Percentiles rank a stretch among this genome's conserved stretches.
Conservation (phyloP, 2,329 filamentous ascomycete genomes). For the Chrysoporthe deuterocubensis region DNA sequence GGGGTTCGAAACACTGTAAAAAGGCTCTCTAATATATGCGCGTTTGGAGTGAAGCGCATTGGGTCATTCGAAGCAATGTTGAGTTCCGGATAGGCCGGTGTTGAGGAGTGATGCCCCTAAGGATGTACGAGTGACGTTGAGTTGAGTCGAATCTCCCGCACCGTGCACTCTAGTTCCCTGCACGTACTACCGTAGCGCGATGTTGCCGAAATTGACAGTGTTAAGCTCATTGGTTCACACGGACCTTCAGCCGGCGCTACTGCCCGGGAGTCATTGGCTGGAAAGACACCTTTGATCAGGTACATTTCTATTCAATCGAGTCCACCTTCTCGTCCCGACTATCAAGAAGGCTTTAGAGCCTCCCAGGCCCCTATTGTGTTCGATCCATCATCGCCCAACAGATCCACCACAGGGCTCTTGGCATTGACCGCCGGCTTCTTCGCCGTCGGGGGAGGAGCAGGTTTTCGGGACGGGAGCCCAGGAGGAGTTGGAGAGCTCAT, state of each 20-base stretch:
- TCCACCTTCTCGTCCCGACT: constrained; percentile 1
- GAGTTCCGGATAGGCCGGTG: background rate
- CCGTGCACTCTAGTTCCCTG: background rate
- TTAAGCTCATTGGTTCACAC: background rate
- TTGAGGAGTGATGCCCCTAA: background rate
- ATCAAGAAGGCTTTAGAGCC: constrained; percentile 52
- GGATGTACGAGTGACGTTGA: background rate
- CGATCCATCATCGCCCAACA: constrained; percentile 50
- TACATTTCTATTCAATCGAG: background rate
- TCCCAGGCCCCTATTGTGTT: constrained; percentile 57
- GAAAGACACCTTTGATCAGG: background rate
- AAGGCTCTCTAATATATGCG: background rate
- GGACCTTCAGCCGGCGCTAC: background rate
- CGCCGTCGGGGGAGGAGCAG: constrained; percentile 22
- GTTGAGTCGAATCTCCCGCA: background rate
- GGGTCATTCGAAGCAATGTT: background rate
- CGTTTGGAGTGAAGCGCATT: background rate
- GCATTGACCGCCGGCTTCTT: constrained; percentile 38
- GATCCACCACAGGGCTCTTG: constrained; percentile 46
- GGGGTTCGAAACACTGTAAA: background rate
- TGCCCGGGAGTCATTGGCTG: background rate
- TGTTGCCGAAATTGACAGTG: background rate
- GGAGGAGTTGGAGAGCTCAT: constrained; percentile 14
- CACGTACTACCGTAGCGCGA: background rate
- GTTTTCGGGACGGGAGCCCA: constrained; percentile 1